Conservation (phyloP, 257 asterid genomes). For the Solanum neorickii region DNA sequence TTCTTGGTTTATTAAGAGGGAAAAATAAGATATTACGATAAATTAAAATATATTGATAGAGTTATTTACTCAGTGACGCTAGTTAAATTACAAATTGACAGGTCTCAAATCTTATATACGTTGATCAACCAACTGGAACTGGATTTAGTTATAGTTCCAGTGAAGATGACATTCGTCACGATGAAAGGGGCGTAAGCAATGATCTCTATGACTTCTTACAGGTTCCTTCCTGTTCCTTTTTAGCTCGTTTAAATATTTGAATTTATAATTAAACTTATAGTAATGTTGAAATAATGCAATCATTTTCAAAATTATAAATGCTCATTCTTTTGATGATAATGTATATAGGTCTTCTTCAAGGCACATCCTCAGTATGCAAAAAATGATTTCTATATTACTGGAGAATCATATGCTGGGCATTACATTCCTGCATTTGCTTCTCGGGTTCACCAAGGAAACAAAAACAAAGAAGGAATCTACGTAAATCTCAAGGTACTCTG, state of each 20-base stretch:
- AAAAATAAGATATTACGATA: neutral
- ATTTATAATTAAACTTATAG: neutral
- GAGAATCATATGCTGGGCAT: slow-evolving; percentile 61
- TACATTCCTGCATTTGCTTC: slow-evolving; percentile 55
- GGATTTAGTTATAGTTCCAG: slow-evolving; percentile 49
- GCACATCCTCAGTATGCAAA: slow-evolving; percentile 36
- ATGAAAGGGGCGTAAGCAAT: slow-evolving; percentile 44
- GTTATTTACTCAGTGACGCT: neutral
- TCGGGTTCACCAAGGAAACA: slow-evolving; percentile 39
- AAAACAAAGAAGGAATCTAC: slow-evolving; percentile 29
- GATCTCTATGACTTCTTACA: slow-evolving; percentile 51
- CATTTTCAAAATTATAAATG: neutral
- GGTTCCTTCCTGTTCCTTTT: slow-evolving; percentile 4
- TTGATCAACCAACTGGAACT: slow-evolving; percentile 58
- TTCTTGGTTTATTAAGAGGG: neutral
- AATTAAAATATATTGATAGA: neutral
- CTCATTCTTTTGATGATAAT: neutral
- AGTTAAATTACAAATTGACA: neutral
- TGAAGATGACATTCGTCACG: slow-evolving; percentile 24
- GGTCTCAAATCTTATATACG: slow-evolving; percentile 45
- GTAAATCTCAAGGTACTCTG: slow-evolving; percentile 35
- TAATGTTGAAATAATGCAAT: neutral
- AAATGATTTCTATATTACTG: slow-evolving; percentile 46
- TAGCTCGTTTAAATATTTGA: neutral
- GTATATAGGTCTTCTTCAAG: slow-evolving; percentile 38